phyloP scores from a whole-genome alignment of 148 eudicot species.

The Limonium bicolor region DNA sequence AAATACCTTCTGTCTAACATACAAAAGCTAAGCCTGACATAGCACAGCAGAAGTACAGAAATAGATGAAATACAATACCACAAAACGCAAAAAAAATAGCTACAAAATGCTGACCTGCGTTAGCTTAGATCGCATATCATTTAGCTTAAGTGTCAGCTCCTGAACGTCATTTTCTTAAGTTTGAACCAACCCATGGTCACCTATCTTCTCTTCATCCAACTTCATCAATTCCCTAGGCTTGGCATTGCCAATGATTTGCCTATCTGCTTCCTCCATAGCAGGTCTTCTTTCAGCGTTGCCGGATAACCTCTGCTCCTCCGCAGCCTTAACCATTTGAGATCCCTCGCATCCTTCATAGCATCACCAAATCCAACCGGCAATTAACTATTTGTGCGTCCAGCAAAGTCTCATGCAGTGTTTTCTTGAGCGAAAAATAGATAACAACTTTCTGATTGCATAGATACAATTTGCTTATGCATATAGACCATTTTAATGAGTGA shows the following conservation, averaged over 20 bases:
- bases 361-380: neutral
- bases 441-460: neutral
- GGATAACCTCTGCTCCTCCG: conserved; percentile 8
- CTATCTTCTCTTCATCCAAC: conserved; percentile 9
- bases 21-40: neutral
- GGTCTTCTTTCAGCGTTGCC: conserved; percentile 12
- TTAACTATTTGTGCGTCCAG: neutral
- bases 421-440: neutral
- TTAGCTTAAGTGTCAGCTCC: conserved; percentile 33
- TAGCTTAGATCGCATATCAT: conserved; percentile 25
- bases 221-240: conserved; percentile 12
- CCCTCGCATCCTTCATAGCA: conserved; percentile 17
- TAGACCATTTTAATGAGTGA: no score
- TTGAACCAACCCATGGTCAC: conserved; percentile 5
- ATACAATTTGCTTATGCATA: neutral
- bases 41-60: no score
- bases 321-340: conserved; percentile 7
- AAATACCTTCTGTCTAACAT: no score
- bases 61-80: no score
- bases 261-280: conserved; percentile 7
- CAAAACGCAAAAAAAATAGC: no score
- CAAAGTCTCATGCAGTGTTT: neutral
- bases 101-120: conserved; percentile 28
- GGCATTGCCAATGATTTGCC: conserved; percentile 2
- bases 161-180: conserved; percentile 16